Conservation (phyloP, 2,329 filamentous ascomycete genomes). For the Aspergillus eucalypticola region DNA sequence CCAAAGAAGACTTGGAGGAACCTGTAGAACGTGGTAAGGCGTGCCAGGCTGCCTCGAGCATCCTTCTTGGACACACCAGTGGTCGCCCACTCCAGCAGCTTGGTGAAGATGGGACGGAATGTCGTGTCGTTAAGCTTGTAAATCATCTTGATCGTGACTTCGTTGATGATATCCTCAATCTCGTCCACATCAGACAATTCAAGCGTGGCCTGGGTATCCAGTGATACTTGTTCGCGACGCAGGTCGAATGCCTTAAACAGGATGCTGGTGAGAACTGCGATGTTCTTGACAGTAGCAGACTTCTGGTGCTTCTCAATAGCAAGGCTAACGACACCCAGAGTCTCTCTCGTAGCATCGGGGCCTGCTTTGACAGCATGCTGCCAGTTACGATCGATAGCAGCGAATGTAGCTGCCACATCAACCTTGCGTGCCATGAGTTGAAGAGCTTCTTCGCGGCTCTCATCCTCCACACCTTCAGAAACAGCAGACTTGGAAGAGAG, state of each 20-base stretch:
- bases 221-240: slow-evolving; percentile 41
- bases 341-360: slow-evolving; percentile 66
- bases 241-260: slow-evolving; percentile 56
- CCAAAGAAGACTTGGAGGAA: slow-evolving; percentile 81
- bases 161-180: slow-evolving; percentile 67
- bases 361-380: slow-evolving; percentile 62
- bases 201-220: slow-evolving; percentile 36
- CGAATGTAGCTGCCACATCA: slow-evolving; percentile 73
- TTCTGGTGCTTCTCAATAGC: slow-evolving; percentile 79
- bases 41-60: slow-evolving; percentile 56
- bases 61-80: slow-evolving; percentile 64
- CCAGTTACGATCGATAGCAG: slow-evolving; percentile 73
- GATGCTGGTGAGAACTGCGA: slow-evolving; percentile 65
- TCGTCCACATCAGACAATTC: slow-evolving; percentile 53
- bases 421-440: slow-evolving; percentile 74
- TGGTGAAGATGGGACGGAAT: slow-evolving; percentile 87
- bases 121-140: slow-evolving; percentile 94
- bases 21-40: slow-evolving; percentile 75
- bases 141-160: slow-evolving; percentile 81
- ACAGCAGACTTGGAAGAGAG: slow-evolving; percentile 72
- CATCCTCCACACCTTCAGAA: slow-evolving; percentile 61
- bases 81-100: slow-evolving; percentile 79
- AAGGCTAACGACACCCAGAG: slow-evolving; percentile 67
- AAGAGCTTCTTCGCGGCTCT: slow-evolving; percentile 68
- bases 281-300: slow-evolving; percentile 73